These are phyloP conservation scores for Boletales sp. DNA, from an alignment of 768 basidiomycete species.

Conservation along the genomic window DNA sequence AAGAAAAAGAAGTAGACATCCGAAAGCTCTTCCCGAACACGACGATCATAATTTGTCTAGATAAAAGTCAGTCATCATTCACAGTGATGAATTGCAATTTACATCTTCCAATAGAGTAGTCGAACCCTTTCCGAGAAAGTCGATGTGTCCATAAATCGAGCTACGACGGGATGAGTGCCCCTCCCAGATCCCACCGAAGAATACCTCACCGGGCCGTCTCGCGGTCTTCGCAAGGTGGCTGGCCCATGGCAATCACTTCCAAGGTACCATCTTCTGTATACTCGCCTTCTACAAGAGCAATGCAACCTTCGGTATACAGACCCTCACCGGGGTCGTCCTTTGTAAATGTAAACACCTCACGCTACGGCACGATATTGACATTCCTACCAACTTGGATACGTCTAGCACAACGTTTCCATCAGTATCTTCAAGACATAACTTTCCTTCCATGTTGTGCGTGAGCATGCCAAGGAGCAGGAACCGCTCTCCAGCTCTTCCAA, in stretches of 20 bases:
- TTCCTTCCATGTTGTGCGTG: slow-evolving; percentile 83
- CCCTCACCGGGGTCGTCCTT: slow-evolving; percentile 92
- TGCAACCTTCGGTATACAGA: slow-evolving; percentile 92
- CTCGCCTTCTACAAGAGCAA: slow-evolving; percentile 93
- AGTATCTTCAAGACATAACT: slow-evolving; percentile 86
- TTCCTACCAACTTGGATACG: slow-evolving; percentile 72
- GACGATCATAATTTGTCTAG: slow-evolving; percentile 59
- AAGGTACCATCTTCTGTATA: slow-evolving; percentile 91
- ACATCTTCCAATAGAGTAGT: slow-evolving; percentile 92
- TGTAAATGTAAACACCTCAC: slow-evolving; percentile 13
- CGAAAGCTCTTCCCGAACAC: slow-evolving; percentile 64
- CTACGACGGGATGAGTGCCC: slow-evolving; percentile 37
- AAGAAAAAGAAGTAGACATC: slow-evolving; percentile 89
- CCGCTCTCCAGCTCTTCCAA: slow-evolving; percentile 84
- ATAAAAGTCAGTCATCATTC: slow-evolving; percentile 1
- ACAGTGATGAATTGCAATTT: slow-evolving; percentile 21
- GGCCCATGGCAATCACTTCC: slow-evolving; percentile 90
- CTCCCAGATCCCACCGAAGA: neutral
- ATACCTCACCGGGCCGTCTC: slow-evolving; percentile 68
- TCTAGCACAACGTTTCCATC: slow-evolving; percentile 90
- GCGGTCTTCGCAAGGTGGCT: slow-evolving; percentile 93
- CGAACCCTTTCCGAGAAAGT: slow-evolving; percentile 93
- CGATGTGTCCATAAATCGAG: slow-evolving; percentile 93
- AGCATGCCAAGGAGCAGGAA: slow-evolving; percentile 96
- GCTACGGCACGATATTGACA: neutral